Percentiles rank a stretch among this genome's conserved stretches.
phyloP scores from a whole-genome alignment of 2,329 filamentous ascomycete genomes.

The Epichloe sp. region DNA sequence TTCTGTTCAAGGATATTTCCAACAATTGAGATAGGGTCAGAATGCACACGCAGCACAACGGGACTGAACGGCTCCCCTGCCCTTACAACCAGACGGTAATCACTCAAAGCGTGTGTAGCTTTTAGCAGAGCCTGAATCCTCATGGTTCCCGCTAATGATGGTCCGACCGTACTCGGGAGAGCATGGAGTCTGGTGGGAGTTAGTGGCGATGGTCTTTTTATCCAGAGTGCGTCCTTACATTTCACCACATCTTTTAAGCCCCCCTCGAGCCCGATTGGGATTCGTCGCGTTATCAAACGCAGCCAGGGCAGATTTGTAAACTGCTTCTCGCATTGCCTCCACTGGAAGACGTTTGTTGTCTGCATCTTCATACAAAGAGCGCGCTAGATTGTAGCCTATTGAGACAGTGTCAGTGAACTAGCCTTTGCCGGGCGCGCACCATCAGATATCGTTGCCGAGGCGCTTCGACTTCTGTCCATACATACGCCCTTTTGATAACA shows the following conservation, averaged over 20 bases:
- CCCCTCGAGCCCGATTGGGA: conserved; percentile 64
- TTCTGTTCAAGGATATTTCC: conserved; percentile 67
- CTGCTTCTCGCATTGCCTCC: conserved; percentile 42
- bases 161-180: conserved; percentile 45
- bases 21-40: conserved; percentile 62
- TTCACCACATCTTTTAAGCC: conserved; percentile 64
- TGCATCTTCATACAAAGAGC: conserved; percentile 45
- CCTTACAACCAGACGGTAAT: conserved; percentile 65
- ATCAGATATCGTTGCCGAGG: background rate
- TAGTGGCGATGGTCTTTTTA: background rate
- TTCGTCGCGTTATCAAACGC: conserved; percentile 76
- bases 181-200: conserved; percentile 40
- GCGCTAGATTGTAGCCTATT: conserved; percentile 48
- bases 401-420: conserved; percentile 6
- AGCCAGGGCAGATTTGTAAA: conserved; percentile 51
- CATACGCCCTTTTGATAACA: conserved; percentile 50
- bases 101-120: conserved; percentile 62
- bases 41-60: conserved; percentile 62
- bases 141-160: conserved; percentile 35
- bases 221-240: conserved; percentile 38
- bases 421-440: background rate
- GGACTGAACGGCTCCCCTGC: conserved; percentile 71
- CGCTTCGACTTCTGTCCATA: conserved; percentile 5
- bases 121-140: conserved; percentile 51
- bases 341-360: conserved; percentile 34